These are phyloP conservation scores for Abrus pulchellus DNA, from an alignment of 306 rosid genomes.

Conservation along the genomic window DNA sequence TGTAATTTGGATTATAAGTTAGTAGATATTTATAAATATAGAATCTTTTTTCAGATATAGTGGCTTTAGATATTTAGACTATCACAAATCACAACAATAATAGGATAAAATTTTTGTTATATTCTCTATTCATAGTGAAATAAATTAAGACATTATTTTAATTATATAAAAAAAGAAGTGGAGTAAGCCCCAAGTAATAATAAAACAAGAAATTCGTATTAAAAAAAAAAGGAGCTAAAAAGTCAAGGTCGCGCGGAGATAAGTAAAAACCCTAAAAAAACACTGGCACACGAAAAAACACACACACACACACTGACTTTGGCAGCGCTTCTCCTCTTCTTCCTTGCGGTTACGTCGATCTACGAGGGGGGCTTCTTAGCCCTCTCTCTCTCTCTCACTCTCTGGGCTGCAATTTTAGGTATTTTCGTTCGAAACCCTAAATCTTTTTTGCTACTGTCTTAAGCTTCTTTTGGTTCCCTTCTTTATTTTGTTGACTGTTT, in stretches of 20 bases:
- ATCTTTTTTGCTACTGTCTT: neutral
- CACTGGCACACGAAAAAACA: neutral
- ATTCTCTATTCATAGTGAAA: no score
- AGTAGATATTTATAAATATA: no score
- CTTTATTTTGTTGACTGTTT: neutral
- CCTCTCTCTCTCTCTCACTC: slow-evolving; percentile 55
- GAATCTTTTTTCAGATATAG: no score
- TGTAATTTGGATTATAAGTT: no score
- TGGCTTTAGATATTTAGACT: no score
- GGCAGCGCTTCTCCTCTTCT: slow-evolving; percentile 2
- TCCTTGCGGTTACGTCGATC: neutral
- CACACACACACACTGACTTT: neutral
- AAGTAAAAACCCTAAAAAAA: slow-evolving; percentile 53
- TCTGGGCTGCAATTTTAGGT: slow-evolving; percentile 40
- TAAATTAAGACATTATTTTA: no score
- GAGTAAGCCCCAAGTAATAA: neutral
- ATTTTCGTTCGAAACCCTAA: slow-evolving; percentile 21
- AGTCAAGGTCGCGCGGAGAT: slow-evolving; percentile 13
- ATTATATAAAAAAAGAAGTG: neutral
- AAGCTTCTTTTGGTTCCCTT: neutral
- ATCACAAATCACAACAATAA: no score
- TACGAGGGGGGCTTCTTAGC: slow-evolving; percentile 56
- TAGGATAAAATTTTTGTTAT: no score
- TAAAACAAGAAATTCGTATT: neutral
- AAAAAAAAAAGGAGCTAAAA: neutral